Evolutionary conservation across 2,329 filamentous ascomycete species (phyloP).

Genomic region (Niveomyces coronatus): DNA sequence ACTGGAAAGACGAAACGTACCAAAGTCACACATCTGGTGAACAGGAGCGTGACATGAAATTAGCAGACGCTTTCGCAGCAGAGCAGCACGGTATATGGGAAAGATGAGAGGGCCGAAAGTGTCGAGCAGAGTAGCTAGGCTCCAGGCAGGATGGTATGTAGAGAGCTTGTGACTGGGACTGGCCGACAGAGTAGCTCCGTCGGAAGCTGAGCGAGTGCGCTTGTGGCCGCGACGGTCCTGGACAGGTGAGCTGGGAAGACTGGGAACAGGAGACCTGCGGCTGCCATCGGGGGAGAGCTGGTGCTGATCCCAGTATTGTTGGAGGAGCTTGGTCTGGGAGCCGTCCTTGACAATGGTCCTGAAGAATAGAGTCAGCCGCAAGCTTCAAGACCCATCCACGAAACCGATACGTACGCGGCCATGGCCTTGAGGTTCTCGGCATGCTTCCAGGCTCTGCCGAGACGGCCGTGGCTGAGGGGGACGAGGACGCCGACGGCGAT

Average conservation of each 20-base stretch:
- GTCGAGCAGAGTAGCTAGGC: slow-evolving; percentile 65
- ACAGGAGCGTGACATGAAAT: slow-evolving; percentile 82
- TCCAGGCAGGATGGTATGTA: slow-evolving; percentile 76
- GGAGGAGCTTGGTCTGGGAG: slow-evolving; percentile 52
- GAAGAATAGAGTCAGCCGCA: background rate
- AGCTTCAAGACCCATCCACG: background rate
- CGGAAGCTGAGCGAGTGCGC: slow-evolving; percentile 50
- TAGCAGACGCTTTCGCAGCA: slow-evolving; percentile 79
- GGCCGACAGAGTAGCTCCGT: slow-evolving; percentile 47
- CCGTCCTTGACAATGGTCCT: slow-evolving; percentile 55
- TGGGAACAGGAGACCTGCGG: slow-evolving; percentile 36
- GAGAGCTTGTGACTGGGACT: slow-evolving; percentile 55
- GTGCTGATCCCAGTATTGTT: slow-evolving; percentile 66
- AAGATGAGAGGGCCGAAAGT: slow-evolving; percentile 87
- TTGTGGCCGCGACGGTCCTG: slow-evolving; percentile 33
- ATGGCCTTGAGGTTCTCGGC: slow-evolving; percentile 65
- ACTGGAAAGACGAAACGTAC: slow-evolving; percentile 44
- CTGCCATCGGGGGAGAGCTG: slow-evolving; percentile 17
- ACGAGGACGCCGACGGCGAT: slow-evolving; percentile 85
- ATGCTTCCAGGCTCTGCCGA: slow-evolving; percentile 85
- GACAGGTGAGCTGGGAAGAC: slow-evolving; percentile 26
- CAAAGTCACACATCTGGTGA: slow-evolving; percentile 77
- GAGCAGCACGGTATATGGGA: slow-evolving; percentile 75
- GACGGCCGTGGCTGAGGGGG: slow-evolving; percentile 69
- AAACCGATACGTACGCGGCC: slow-evolving; percentile 58